phyloP scores from a whole-genome alignment of 257 asterid species.

The Jasminum sambac region DNA sequence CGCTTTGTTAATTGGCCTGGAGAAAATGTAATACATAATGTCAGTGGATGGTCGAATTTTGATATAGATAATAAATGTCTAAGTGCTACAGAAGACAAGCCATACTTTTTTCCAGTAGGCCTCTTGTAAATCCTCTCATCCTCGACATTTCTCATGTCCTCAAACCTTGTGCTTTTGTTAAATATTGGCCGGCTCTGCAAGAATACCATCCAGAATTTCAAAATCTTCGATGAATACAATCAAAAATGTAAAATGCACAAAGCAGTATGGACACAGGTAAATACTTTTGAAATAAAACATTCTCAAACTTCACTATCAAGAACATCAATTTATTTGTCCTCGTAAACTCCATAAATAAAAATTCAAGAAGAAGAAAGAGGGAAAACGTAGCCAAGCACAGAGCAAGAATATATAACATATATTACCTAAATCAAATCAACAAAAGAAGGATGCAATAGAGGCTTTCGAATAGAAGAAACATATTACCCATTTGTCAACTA shows the following conservation, averaged over 20 bases:
- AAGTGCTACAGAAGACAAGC: slow-evolving; percentile 8
- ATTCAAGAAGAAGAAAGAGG: background rate
- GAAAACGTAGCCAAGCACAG: background rate
- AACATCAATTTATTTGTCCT: background rate
- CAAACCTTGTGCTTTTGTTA: slow-evolving; percentile 94
- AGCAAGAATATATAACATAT: background rate
- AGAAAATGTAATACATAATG: slow-evolving; percentile 24
- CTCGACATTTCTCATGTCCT: slow-evolving; percentile 85
- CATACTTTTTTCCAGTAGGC: slow-evolving; percentile 63
- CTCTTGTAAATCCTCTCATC: slow-evolving; percentile 74
- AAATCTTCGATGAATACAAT: slow-evolving; percentile 16
- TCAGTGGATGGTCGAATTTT: background rate
- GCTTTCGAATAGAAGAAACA: too few species aligned
- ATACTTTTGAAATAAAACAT: slow-evolving; percentile 5
- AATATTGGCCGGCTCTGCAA: slow-evolving; percentile 93
- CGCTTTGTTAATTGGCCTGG: slow-evolving; percentile 62
- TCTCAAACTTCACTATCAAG: slow-evolving; percentile 8
- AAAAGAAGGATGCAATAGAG: too few species aligned
- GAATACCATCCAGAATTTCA: slow-evolving; percentile 25
- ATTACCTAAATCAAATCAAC: too few species aligned
- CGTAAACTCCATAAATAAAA: background rate
- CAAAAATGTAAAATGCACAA: background rate
- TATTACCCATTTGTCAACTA: slow-evolving; percentile 98
- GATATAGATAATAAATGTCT: background rate
- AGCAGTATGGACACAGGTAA: background rate